Evolutionary conservation across 768 basidiomycete genomes (phyloP), one percentile per base, ranked within the genome.

Genomic region (Suillus spraguei): DNA sequence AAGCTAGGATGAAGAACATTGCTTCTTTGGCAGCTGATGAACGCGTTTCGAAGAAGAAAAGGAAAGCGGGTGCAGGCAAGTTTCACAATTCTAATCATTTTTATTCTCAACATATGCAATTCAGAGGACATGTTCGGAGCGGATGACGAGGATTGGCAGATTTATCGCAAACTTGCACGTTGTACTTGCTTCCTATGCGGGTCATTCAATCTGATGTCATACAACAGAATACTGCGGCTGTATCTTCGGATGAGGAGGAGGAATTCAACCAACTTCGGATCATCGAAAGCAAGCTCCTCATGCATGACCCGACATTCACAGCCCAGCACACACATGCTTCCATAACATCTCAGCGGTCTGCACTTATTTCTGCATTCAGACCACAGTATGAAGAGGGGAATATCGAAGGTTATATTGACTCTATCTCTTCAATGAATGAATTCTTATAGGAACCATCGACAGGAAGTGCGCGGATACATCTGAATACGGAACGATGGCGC

Each of bases 111-210:
- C 38, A 38, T n/a, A 8, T 13, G 24, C 50, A 8, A 41, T 14
- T 44, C 60, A 91, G 96, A 98, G 80, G 96, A 99, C 68, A 88
- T 81, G 78, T 99, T 99, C 71, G 95, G 97, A 4, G 89, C 88
- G 20, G 90, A 97, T 67, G 96, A 99, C 71, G 95, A 91, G 8
- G 97, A 99, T 72, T 99, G 97, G 96, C 90, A 90, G 0, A 95
- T 99, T 63, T 99, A 99, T 72, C 92, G 97, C 67, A 95, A 98
- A 77, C 95, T 99, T 64, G 96, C 96, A 72, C 66, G 86, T 74
- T 38, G 1, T 33, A 9, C 16, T 41, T 50, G 9, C 22, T n/a
- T 35, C 47, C 17, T 17, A 24, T 41, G 2, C 22, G 2, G 39
- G 44, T 59, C 28, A 42, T 61, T 47, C 61, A 60, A 24, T 60